A percentile compares a stretch with the other conserved stretches of the same genome.
Conservation (phyloP, 176 grass and related monocot species). For the maize (Zea mays) region Zm-B73-REFERENCE-NAM-5.0 NC_050096.1:201948501-201949000, state of each 20-base stretch:
- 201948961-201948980: too few relatives aligned
- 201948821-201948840: too few relatives aligned
- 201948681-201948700: slow-evolving; percentile 37
- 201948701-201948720: slow-evolving; percentile 26
- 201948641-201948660: not conserved
- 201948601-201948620: not conserved
- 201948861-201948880: too few relatives aligned
- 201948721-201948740: slow-evolving; percentile 25
- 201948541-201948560: not conserved
- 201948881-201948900: too few relatives aligned
- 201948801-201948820: too few relatives aligned
- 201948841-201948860: too few relatives aligned
- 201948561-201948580: not conserved
- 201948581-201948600: not conserved
- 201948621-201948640: not conserved
- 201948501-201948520: not conserved
- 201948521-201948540: not conserved
- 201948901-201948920: too few relatives aligned
- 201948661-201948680: slow-evolving; percentile 30
- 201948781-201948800: too few relatives aligned
- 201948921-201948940: too few relatives aligned
- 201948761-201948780: not conserved
- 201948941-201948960: too few relatives aligned
- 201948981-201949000: not conserved
- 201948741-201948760: slow-evolving; percentile 57